These are phyloP conservation scores for Talaromyces sp. DNA, from an alignment of 2,329 filamentous ascomycete species.

Conservation along the genomic window DNA sequence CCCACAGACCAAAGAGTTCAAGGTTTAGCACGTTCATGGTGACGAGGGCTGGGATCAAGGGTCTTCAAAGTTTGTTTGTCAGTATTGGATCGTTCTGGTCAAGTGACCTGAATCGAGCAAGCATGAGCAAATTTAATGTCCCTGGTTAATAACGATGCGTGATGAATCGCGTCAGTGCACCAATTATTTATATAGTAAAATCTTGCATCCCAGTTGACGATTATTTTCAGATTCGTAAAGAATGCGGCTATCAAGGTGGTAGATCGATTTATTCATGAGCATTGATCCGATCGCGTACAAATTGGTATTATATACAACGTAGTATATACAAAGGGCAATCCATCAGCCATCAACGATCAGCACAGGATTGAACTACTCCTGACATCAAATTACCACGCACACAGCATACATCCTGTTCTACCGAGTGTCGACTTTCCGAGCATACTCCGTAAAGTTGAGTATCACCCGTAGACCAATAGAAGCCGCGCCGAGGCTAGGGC, in stretches of 20 bases:
- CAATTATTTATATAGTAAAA: background rate
- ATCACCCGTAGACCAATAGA: background rate
- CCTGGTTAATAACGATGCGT: background rate
- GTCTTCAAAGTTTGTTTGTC: background rate
- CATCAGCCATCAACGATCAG: background rate
- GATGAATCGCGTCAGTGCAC: background rate
- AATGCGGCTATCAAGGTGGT: background rate
- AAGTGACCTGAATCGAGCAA: constrained; percentile 1
- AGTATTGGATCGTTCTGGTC: background rate
- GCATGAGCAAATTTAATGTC: background rate
- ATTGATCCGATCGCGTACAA: background rate
- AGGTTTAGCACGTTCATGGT: background rate
- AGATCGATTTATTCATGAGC: background rate
- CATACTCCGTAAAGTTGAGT: background rate
- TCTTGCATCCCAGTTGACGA: background rate
- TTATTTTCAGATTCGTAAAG: background rate
- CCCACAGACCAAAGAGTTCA: background rate
- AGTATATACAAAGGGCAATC: background rate
- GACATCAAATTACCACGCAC: background rate
- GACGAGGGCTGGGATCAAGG: background rate
- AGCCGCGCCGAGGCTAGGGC: constrained; percentile 2
- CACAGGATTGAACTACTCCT: no score
- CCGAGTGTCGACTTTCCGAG: background rate
- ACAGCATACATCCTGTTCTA: background rate
- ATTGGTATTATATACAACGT: background rate